Conservation (phyloP, 1,284 basidiomycete species). For the Irpex sp. region DNA sequence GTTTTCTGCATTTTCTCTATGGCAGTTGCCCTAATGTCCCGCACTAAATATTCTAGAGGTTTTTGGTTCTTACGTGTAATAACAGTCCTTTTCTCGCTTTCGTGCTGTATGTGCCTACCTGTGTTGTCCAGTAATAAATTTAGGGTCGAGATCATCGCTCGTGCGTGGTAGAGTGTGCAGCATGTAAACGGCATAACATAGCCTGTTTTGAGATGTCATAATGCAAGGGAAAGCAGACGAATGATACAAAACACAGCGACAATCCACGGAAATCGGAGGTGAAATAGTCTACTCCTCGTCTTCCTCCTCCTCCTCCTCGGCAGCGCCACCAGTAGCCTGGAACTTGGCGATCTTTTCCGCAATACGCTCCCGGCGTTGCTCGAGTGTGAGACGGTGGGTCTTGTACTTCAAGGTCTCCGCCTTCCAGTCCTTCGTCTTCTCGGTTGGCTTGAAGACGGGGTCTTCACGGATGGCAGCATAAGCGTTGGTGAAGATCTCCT, state of each 20-base stretch:
- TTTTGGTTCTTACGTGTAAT: background rate
- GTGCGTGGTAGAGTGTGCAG: background rate
- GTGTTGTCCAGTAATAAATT: background rate
- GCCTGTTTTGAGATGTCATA: slow-evolving; percentile 17
- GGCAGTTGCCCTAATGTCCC: background rate
- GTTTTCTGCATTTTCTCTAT: background rate
- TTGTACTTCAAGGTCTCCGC: slow-evolving; percentile 78
- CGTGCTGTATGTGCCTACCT: background rate
- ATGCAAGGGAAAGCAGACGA: slow-evolving; percentile 8
- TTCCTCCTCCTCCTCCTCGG: slow-evolving; percentile 39
- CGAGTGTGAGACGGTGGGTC: slow-evolving; percentile 67
- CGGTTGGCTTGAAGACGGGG: slow-evolving; percentile 86
- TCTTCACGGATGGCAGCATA: slow-evolving; percentile 95
- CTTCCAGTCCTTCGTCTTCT: slow-evolving; percentile 93
- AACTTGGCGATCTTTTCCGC: slow-evolving; percentile 82
- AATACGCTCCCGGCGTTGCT: slow-evolving; percentile 75
- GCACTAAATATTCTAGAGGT: background rate
- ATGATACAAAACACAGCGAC: slow-evolving; percentile 12
- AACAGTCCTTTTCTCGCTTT: background rate
- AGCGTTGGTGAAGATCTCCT: slow-evolving; percentile 91
- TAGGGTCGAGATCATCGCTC: background rate
- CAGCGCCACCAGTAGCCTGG: slow-evolving; percentile 55
- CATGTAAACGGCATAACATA: slow-evolving; percentile 15
- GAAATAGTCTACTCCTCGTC: slow-evolving; percentile 46
- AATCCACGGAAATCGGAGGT: slow-evolving; percentile 8